A percentile compares a stretch with the other conserved stretches of the same genome.
These are phyloP conservation scores for Tulasnella sp. DNA, from an alignment of 768 basidiomycete species.

Conservation along the genomic window DNA sequence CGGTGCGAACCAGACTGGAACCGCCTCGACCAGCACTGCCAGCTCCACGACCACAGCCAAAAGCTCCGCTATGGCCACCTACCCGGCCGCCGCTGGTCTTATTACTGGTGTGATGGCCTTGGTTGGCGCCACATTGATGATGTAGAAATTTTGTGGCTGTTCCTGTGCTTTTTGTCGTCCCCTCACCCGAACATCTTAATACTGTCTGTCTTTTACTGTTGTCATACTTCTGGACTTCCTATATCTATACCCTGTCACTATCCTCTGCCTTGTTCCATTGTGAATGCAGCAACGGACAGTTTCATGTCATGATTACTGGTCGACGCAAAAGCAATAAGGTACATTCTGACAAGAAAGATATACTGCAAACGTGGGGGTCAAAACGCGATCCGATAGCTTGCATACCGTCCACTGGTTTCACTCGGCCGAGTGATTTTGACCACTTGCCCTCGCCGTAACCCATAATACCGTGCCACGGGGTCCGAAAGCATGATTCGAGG, in stretches of 20 bases:
- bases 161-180: too few species aligned
- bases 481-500: conserved; percentile 94
- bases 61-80: background rate
- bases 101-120: conserved; percentile 3
- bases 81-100: background rate
- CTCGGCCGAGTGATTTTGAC: conserved; percentile 97
- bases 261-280: too few species aligned
- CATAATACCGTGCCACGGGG: conserved; percentile 98
- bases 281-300: too few species aligned
- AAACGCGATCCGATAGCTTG: conserved; percentile 83
- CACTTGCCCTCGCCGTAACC: conserved; percentile 87
- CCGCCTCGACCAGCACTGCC: background rate
- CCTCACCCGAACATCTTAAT: too few species aligned
- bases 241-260: too few species aligned
- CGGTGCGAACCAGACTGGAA: background rate
- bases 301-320: too few species aligned
- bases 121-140: conserved; percentile 5
- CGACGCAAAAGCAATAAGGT: too few species aligned
- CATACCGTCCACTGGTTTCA: conserved; percentile 91
- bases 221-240: background rate
- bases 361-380: background rate
- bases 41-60: background rate
- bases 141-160: background rate
- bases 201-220: background rate
- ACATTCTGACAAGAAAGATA: too few species aligned